Conservation (phyloP, 495 filamentous ascomycete species). For the Neurospora tetrasperma region DNA sequence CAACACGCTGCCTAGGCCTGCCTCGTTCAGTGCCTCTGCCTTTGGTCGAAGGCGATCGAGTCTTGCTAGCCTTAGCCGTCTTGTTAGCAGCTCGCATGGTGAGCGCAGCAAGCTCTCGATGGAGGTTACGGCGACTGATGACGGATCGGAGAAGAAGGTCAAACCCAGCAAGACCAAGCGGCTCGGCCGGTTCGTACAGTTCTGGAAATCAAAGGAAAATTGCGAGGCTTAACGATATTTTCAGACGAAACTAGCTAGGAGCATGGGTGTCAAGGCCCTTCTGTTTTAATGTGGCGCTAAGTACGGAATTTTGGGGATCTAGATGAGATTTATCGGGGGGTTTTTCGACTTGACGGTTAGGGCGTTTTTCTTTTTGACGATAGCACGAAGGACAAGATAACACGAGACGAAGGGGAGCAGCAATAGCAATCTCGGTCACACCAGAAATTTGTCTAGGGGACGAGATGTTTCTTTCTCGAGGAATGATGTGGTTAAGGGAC, state of each 20-base stretch:
- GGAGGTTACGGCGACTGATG: conserved; percentile 43
- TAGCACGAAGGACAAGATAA: conserved; percentile 27
- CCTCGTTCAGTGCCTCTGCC: conserved; percentile 56
- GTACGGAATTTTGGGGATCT: conserved; percentile 3
- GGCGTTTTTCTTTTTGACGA: conserved; percentile 25
- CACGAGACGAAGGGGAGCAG: conserved; percentile 5
- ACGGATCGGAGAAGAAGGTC: conserved; percentile 46
- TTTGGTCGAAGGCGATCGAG: conserved; percentile 70
- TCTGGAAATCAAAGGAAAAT: conserved; percentile 55
- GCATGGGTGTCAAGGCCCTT: background rate
- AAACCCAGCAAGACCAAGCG: conserved; percentile 64
- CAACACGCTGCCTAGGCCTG: conserved; percentile 39
- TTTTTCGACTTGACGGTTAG: conserved; percentile 9
- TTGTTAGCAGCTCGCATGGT: conserved; percentile 67
- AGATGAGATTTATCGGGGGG: conserved; percentile 9
- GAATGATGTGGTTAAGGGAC: conserved; percentile 18
- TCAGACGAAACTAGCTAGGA: background rate
- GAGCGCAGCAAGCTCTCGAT: conserved; percentile 75
- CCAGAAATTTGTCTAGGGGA: conserved; percentile 6
- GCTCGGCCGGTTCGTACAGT: conserved; percentile 72
- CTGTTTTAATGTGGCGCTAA: background rate
- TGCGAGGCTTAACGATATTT: conserved; percentile 9
- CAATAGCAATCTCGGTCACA: background rate
- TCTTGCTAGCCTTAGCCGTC: conserved; percentile 72
- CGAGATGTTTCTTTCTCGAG: conserved; percentile 14